These are phyloP conservation scores for Scleromitrula shiraiana DNA, from an alignment of 2,329 filamentous ascomycete genomes.

Conservation along the genomic window DNA sequence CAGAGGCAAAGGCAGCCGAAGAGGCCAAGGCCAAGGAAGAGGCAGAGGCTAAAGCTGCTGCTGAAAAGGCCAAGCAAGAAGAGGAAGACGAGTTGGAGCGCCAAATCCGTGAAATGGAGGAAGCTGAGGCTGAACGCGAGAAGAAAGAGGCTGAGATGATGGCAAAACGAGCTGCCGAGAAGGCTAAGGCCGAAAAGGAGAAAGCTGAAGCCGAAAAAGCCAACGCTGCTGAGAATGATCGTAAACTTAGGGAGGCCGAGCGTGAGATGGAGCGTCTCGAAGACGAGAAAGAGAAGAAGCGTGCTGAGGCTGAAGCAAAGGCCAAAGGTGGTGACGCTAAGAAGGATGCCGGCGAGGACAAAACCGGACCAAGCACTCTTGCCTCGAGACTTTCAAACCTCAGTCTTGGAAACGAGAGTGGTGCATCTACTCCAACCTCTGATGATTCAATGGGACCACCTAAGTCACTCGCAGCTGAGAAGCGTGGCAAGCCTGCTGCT, in stretches of 20 bases:
- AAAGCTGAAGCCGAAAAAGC: slow-evolving; percentile 39
- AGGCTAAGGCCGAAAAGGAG: slow-evolving; percentile 33
- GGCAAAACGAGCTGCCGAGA: slow-evolving; percentile 27
- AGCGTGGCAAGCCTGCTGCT: slow-evolving; percentile 71
- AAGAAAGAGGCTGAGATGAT: slow-evolving; percentile 30
- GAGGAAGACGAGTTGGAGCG: slow-evolving; percentile 51
- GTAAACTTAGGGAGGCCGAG: slow-evolving; percentile 64
- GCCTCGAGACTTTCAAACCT: slow-evolving; percentile 43
- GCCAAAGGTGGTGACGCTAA: slow-evolving; percentile 15
- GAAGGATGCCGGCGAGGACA: slow-evolving; percentile 23
- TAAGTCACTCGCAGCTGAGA: slow-evolving; percentile 50
- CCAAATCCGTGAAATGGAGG: slow-evolving; percentile 51
- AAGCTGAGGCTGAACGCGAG: slow-evolving; percentile 28
- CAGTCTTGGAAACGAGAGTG: slow-evolving; percentile 38
- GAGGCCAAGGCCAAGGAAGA: slow-evolving; percentile 32
- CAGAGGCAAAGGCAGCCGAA: slow-evolving; percentile 25
- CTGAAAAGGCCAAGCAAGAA: slow-evolving; percentile 31
- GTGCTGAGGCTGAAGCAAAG: slow-evolving; percentile 40
- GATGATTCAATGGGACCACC: slow-evolving; percentile 40
- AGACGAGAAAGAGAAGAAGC: slow-evolving; percentile 58
- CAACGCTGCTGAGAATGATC: slow-evolving; percentile 49
- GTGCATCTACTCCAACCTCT: slow-evolving; percentile 34
- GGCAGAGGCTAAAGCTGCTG: slow-evolving; percentile 26
- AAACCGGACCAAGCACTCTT: slow-evolving; percentile 27
- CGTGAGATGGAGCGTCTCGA: slow-evolving; percentile 65